Evolutionary conservation across 2,329 filamentous ascomycete species (phyloP), one percentile per base, ranked within the genome.

Genomic region (Ophiostoma himal-ulmi): DNA sequence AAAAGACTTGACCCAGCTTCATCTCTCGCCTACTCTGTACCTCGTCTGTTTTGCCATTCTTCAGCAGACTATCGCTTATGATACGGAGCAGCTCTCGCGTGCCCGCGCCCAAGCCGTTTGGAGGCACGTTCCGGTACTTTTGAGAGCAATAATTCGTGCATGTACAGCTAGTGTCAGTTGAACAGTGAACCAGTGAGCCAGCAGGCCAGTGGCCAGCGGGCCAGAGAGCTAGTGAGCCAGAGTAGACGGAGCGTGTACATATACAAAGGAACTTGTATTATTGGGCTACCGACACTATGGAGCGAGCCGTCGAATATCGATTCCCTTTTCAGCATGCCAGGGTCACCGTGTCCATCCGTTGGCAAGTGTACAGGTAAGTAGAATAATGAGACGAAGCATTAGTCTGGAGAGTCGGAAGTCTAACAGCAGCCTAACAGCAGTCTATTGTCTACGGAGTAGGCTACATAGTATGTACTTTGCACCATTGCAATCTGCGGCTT

Each of bases 301-400:
- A 39, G 64, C 52, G 64, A 57, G 68, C 65, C 64, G 54, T 68
- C 65, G 30, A 71, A 71, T 67, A 71, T 68, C 60, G 64, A 71
- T 34, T 34, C 14, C 22, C 57, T 34, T 57, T 57, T 57, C 52
- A 57, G 8, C 52, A 57, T 48, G 44, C 44, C 44, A 48, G 44
- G 44, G 44, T 48, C 44, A 7, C 44, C 44, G 44, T 20, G 17
- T 48, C 44, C 44, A 48, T 48, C 44, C 44, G 44, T 48, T 48
- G 17, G 5, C 44, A 48, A 48, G 30, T 30, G 30, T 30, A 30
- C 30, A 30, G 4, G 3, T 4, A 30, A 30, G 44, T 48, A 48
- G 44, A 48, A 48, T 30, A 48, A 48, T 20, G 20, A 20, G 37
- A n/a, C 30, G 30, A 44, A 44, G 7, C 17, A 48, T n/a, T n/a